phyloP scores from a whole-genome alignment of 2,329 filamentous ascomycete genomes.

The Colletotrichum sp. region DNA sequence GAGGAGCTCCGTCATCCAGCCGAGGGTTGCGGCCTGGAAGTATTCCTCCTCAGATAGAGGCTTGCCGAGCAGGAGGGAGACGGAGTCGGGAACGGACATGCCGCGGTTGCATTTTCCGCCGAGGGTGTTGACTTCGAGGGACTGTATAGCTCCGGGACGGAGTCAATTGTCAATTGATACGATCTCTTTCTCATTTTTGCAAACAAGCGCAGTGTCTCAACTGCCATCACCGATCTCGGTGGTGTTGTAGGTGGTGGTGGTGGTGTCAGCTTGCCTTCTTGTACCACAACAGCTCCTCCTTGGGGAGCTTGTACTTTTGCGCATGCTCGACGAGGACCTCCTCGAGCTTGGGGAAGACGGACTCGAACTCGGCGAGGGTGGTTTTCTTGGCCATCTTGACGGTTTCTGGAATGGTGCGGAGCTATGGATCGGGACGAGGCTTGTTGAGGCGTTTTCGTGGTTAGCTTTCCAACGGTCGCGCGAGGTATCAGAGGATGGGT shows the following conservation, averaged over 20 bases:
- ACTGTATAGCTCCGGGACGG: conserved; percentile 63
- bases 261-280: conserved; percentile 64
- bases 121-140: conserved; percentile 80
- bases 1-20: conserved; percentile 97
- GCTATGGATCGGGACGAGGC: not conserved
- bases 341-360: conserved; percentile 85
- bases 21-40: conserved; percentile 85
- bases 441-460: not conserved
- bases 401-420: conserved; percentile 14
- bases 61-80: conserved; percentile 75
- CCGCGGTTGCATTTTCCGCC: conserved; percentile 99
- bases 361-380: conserved; percentile 86
- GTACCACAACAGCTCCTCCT: conserved; percentile 85
- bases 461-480: not conserved
- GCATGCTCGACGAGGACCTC: conserved; percentile 82
- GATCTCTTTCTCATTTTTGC: not conserved
- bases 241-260: not conserved
- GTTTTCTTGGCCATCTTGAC: conserved; percentile 70
- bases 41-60: conserved; percentile 82
- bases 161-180: not conserved
- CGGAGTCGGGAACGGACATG: conserved; percentile 95
- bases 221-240: not conserved
- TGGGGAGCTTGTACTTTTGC: conserved; percentile 81
- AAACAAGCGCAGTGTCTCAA: not conserved
- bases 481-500: not conserved